Evolutionary conservation across 805 yeast genomes (phyloP).

Genomic region (Metschnikowia continentalis): DNA sequence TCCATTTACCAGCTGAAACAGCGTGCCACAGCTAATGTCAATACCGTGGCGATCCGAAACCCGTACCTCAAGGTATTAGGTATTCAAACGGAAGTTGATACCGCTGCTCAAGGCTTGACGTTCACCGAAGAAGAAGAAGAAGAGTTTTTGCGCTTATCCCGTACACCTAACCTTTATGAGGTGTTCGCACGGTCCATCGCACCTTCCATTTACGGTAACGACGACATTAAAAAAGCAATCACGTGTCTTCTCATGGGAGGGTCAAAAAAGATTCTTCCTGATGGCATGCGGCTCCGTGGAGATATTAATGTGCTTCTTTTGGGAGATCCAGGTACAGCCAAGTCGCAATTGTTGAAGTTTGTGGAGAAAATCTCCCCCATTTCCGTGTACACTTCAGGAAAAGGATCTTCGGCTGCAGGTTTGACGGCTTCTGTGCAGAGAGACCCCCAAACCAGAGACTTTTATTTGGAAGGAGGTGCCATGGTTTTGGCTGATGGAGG

Average conservation of each 20-base stretch:
- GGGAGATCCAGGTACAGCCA: constrained; percentile 99
- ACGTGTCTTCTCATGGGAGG: constrained; percentile 94
- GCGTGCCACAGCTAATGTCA: constrained; percentile 30
- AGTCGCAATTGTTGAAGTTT: constrained; percentile 90
- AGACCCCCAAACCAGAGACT: constrained; percentile 82
- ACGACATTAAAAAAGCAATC: constrained; percentile 89
- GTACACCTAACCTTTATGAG: constrained; percentile 81
- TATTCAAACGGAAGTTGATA: constrained; percentile 76
- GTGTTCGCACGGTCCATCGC: constrained; percentile 87
- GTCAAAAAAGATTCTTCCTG: constrained; percentile 85
- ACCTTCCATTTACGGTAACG: constrained; percentile 93
- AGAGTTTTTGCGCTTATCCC: constrained; percentile 73
- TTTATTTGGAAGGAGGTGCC: constrained; percentile 98
- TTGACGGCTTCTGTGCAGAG: constrained; percentile 96
- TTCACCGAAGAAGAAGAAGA: constrained; percentile 94
- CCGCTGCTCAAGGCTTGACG: constrained; percentile 51
- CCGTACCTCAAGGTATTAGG: constrained; percentile 89
- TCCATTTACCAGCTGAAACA: constrained; percentile 77
- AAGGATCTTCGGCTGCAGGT: constrained; percentile 99
- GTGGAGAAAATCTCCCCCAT: constrained; percentile 94
- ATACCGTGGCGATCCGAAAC: constrained; percentile 84
- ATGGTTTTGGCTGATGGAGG: constrained; percentile 99
- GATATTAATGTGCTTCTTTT: constrained; percentile 88
- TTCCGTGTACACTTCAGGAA: constrained; percentile 95
- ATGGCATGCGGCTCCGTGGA: constrained; percentile 95